A percentile compares a stretch with the other conserved stretches of the same genome.
phyloP scores from a whole-genome alignment of 768 basidiomycete species.

The Thelephora ganbajun region DNA sequence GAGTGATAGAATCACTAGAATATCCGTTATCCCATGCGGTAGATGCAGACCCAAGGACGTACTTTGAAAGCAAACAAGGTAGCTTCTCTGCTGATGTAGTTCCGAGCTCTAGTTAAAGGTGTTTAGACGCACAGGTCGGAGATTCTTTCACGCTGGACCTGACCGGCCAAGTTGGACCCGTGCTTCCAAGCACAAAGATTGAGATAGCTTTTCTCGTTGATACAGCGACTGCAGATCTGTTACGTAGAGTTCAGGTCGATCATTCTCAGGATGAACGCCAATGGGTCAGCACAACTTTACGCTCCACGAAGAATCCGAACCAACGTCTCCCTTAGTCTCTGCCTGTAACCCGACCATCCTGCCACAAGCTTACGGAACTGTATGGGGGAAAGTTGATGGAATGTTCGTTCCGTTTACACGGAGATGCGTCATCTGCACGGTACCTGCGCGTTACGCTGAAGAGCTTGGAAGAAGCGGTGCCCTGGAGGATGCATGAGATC shows the following conservation, averaged over 20 bases:
- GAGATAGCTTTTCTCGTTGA: conserved; percentile 26
- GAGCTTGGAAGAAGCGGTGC: conserved; percentile 10
- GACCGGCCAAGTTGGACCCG: conserved; percentile 15
- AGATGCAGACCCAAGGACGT: conserved; percentile 34
- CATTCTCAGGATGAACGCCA: too few relatives aligned
- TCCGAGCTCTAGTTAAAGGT: not conserved
- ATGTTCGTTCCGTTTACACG: not conserved
- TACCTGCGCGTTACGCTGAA: conserved; percentile 18
- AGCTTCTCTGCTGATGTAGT: conserved; percentile 10
- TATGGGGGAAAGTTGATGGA: not conserved
- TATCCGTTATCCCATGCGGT: conserved; percentile 41
- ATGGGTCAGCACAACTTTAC: conserved; percentile 19
- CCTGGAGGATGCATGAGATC: conserved; percentile 26
- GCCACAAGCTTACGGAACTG: too few relatives aligned
- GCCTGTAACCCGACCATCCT: too few relatives aligned
- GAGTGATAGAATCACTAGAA: conserved; percentile 8
- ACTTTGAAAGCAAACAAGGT: conserved; percentile 37
- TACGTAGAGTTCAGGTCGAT: conserved; percentile 16
- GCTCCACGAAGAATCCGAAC: conserved; percentile 8
- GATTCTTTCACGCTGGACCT: conserved; percentile 28
- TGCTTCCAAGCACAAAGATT: conserved; percentile 8
- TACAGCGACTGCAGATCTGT: conserved; percentile 17
- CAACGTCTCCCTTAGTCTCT: too few relatives aligned
- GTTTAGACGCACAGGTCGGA: conserved; percentile 15
- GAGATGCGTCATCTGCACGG: conserved; percentile 8